Base-by-base conservation (phyloP, 192 early-diverging fungal genomes). In the Coemansia umbellata region DNA sequence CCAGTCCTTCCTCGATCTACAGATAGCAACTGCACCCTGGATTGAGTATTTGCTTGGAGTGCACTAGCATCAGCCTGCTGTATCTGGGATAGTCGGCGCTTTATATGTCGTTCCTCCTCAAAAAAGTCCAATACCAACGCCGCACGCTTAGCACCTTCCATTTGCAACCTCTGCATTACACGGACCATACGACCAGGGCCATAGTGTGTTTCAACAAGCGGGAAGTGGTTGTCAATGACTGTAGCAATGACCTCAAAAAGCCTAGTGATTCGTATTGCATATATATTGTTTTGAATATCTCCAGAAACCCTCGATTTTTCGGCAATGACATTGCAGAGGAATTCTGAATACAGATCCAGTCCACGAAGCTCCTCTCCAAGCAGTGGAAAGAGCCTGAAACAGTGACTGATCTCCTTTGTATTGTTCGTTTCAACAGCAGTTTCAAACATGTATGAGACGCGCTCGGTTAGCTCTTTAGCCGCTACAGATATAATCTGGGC, bases 231-330 rank as follows among this genome's bases (percentile, higher is more conserved):
- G 67, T 96, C 91, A 30, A 97, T 80, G n/a, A 93, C 79, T 4
- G 81, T 69, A 2, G 94, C 94, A 44, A 92, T 84, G 8, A 82
- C 82, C 71, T 99, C 96, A 69, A 94, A 99, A 37, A 99, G 63
- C 18, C 81, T 59, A 10, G 87, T 94, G n/a, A 96, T 50, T 8
- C 87, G 78, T 33, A 88, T 80, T 5, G 90, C 91, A 63, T 85
- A 93, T 28, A 87, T 78, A 22, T 56, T 69, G 42, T 11, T 60
- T 3, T 36, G 37, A 13, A 47, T 37, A 6, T 57, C 53, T 28
- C 39, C 42, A 1, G 54, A 14, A 15, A 69, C n/a, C n/a, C 88
- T 84, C 22, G 84, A 83, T 45, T 90, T 82, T 47, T 87, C 81
- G 26, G 80, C 78, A 27, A 98, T 81, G 39, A 86, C 87, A 1